Percentiles rank a stretch among this genome's conserved stretches.
These are phyloP conservation scores for Vigna reflexopilosa DNA, from an alignment of 306 rosid genomes.

Conservation along the genomic window DNA sequence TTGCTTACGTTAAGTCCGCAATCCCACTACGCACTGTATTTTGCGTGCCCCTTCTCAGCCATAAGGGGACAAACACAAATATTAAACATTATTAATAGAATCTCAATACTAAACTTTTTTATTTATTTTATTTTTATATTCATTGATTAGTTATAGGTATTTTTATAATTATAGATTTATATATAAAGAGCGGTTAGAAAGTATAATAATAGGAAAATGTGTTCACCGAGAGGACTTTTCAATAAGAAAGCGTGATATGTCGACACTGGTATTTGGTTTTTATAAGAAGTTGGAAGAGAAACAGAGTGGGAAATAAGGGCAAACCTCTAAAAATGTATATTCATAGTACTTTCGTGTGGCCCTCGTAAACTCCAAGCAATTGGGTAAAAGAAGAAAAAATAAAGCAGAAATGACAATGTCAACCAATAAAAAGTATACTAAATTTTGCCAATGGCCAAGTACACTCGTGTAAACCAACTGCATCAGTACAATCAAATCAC, in stretches of 20 bases:
- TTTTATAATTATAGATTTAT: too few species aligned
- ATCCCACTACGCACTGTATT: background rate
- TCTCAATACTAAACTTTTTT: background rate
- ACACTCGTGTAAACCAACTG: background rate
- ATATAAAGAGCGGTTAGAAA: too few species aligned
- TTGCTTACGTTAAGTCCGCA: background rate
- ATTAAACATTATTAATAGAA: background rate
- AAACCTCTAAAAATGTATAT: background rate
- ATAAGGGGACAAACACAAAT: conserved; percentile 47
- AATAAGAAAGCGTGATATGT: background rate
- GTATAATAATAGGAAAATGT: too few species aligned
- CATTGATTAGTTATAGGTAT: too few species aligned
- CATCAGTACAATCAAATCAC: conserved; percentile 13
- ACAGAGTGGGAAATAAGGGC: background rate
- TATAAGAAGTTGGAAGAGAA: background rate
- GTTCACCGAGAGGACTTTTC: too few species aligned
- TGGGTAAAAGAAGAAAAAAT: background rate
- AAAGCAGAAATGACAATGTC: conserved; percentile 24
- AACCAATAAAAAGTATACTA: conserved; percentile 43
- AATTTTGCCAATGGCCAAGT: conserved; percentile 39
- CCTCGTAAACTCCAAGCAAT: conserved; percentile 30
- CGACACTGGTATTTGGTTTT: background rate
- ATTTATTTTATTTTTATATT: too few species aligned
- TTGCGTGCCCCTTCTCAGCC: conserved; percentile 56
- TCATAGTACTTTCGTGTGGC: background rate